Percentiles rank a stretch among this genome's conserved stretches.
Conservation (phyloP, 2,329 filamentous ascomycete genomes). For the Diplodia intermedia region DNA sequence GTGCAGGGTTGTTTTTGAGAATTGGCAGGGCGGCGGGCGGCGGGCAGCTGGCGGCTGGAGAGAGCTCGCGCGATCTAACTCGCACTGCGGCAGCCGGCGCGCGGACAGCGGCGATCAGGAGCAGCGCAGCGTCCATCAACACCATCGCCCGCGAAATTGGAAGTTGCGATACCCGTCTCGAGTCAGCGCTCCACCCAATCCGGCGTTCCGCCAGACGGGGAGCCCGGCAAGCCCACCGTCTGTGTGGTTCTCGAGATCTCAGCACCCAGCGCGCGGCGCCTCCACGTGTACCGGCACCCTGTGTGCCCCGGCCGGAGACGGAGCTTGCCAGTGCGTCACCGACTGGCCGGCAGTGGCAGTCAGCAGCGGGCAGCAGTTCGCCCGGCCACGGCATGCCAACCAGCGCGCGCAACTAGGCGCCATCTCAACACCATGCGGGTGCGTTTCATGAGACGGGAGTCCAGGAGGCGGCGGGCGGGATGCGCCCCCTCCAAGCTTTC, state of each 20-base stretch:
- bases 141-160: conserved; percentile 22
- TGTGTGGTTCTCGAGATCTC: conserved; percentile 16
- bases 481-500: conserved; percentile 18
- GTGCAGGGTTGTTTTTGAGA: conserved; percentile 21
- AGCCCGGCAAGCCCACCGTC: conserved; percentile 16
- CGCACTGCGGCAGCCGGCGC: conserved; percentile 7
- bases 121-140: conserved; percentile 23
- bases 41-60: neutral
- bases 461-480: conserved; percentile 21
- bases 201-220: conserved; percentile 4
- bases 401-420: neutral
- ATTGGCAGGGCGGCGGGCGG: conserved; percentile 14
- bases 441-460: conserved; percentile 27
- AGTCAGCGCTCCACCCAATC: conserved; percentile 16
- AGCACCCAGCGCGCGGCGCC: neutral
- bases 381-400: neutral
- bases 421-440: conserved; percentile 22
- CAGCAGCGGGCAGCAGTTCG: conserved; percentile 13
- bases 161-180: conserved; percentile 21
- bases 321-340: conserved; percentile 13
- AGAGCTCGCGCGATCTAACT: conserved; percentile 29
- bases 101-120: conserved; percentile 21
- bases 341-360: neutral
- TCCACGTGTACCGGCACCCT: conserved; percentile 10
- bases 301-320: conserved; percentile 6